Evolutionary conservation across 345 rosid genomes (phyloP).

Genomic region (Aquilaria sinensis): DNA sequence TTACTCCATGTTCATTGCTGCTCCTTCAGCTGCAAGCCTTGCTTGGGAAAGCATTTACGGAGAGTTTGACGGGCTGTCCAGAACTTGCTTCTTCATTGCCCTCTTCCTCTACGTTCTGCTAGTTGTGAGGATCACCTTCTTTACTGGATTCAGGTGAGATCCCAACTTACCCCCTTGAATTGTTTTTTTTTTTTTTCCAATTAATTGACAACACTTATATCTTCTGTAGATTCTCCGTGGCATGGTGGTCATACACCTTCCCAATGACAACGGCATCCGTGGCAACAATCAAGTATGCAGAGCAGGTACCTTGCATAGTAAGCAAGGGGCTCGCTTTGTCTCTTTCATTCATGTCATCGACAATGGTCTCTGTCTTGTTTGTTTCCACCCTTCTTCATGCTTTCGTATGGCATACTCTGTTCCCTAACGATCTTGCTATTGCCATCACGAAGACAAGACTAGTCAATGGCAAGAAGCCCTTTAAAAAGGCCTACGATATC

Average conservation of each 20-base stretch:
- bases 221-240: constrained; percentile 71
- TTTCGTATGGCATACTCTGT: constrained; percentile 61
- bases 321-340: constrained; percentile 64
- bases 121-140: constrained; percentile 79
- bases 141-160: constrained; percentile 84
- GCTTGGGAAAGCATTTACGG: constrained; percentile 86
- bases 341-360: constrained; percentile 70
- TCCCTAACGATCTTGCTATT: constrained; percentile 88
- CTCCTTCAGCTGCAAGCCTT: constrained; percentile 92
- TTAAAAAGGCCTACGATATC: constrained; percentile 54
- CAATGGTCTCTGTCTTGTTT: constrained; percentile 65
- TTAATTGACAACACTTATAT: background rate
- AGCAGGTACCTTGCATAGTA: constrained; percentile 53
- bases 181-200: background rate
- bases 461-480: constrained; percentile 51
- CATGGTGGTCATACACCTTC: constrained; percentile 98
- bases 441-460: constrained; percentile 71
- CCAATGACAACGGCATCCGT: constrained; percentile 93
- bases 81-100: constrained; percentile 87
- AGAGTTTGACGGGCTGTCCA: constrained; percentile 68
- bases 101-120: constrained; percentile 73
- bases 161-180: background rate
- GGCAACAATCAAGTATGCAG: constrained; percentile 84
- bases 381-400: constrained; percentile 78
- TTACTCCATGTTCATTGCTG: constrained; percentile 96